Evolutionary conservation across 345 rosid species (phyloP).

Genomic region (Eucalyptus tenuipes): DNA sequence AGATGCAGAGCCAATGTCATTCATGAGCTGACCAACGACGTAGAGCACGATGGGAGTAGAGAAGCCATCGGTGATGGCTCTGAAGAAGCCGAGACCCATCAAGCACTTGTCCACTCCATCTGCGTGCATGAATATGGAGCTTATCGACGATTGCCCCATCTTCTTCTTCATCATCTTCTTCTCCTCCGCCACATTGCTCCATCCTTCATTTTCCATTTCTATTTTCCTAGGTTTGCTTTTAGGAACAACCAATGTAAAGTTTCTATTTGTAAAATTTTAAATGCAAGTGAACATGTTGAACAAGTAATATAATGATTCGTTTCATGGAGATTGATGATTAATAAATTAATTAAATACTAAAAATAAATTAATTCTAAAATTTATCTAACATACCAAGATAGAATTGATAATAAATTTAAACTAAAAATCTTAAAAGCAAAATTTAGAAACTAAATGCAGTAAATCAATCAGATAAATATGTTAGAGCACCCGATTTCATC

Average conservation of each 20-base stretch:
- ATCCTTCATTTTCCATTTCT: not conserved
- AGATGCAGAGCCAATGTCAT: slow-evolving; percentile 44
- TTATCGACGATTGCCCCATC: slow-evolving; percentile 1
- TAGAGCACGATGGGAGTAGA: slow-evolving; percentile 55
- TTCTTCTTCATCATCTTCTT: not conserved
- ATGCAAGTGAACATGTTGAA: fast-evolving
- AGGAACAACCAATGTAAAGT: not conserved
- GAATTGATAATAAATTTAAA: too few relatives aligned
- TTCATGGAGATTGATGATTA: too few relatives aligned
- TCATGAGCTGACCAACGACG: slow-evolving; percentile 63
- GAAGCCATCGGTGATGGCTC: slow-evolving; percentile 69
- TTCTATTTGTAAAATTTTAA: not conserved
- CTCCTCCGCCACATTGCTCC: not conserved
- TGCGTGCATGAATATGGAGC: slow-evolving; percentile 70
- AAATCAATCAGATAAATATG: too few relatives aligned
- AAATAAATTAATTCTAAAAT: too few relatives aligned
- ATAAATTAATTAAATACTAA: too few relatives aligned
- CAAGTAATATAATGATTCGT: too few relatives aligned
- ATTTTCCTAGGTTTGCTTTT: not conserved
- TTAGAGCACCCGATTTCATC: too few relatives aligned
- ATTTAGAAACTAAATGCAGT: too few relatives aligned
- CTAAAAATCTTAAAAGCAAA: too few relatives aligned
- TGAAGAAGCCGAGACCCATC: slow-evolving; percentile 61
- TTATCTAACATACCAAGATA: too few relatives aligned
- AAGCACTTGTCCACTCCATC: slow-evolving; percentile 42